Percentiles rank a stretch among this genome's conserved stretches.
Conservation (phyloP, 2,329 filamentous ascomycete species). For the Microcyclosporella mali region DNA sequence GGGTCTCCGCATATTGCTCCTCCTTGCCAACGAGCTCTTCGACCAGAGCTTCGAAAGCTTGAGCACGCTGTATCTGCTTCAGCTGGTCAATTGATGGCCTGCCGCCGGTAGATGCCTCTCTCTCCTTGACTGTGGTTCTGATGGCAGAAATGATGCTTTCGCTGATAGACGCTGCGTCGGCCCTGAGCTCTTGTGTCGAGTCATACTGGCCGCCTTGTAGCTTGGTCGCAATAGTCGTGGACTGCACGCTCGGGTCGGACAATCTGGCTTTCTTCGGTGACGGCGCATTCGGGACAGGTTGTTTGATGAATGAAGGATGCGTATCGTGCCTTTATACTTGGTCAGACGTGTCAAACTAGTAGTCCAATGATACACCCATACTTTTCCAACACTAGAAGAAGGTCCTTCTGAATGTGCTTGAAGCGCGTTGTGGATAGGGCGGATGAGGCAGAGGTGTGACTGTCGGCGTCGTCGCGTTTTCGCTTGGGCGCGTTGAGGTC, state of each 20-base stretch:
- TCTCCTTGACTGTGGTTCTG: constrained; percentile 22
- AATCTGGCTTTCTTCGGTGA: constrained; percentile 42
- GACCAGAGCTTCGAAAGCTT: constrained; percentile 25
- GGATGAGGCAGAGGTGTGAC: too few relatives aligned
- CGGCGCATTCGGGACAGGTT: constrained; percentile 38
- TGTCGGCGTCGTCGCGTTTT: constrained; percentile 3
- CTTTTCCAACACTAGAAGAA: constrained; percentile 39
- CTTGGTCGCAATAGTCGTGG: constrained; percentile 34
- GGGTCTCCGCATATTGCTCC: constrained; percentile 9
- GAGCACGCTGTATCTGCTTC: constrained; percentile 29
- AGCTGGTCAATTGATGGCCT: constrained; percentile 35
- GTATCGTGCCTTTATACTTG: constrained; percentile 34
- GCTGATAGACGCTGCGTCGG: constrained; percentile 38
- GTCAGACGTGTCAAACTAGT: constrained; percentile 7
- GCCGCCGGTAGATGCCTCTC: constrained; percentile 10
- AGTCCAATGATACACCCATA: constrained; percentile 18
- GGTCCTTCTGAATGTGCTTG: constrained; percentile 32
- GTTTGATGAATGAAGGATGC: constrained; percentile 41
- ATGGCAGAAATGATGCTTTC: constrained; percentile 35
- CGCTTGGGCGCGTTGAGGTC: background rate
- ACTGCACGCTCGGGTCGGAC: constrained; percentile 27
- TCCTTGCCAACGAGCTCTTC: constrained; percentile 28
- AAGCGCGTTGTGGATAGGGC: too few relatives aligned
- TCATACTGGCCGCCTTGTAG: constrained; percentile 36
- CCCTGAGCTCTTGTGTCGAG: constrained; percentile 37